Conservation (phyloP, 139 green algal genomes). For the Volvox reticuliferus region DNA sequence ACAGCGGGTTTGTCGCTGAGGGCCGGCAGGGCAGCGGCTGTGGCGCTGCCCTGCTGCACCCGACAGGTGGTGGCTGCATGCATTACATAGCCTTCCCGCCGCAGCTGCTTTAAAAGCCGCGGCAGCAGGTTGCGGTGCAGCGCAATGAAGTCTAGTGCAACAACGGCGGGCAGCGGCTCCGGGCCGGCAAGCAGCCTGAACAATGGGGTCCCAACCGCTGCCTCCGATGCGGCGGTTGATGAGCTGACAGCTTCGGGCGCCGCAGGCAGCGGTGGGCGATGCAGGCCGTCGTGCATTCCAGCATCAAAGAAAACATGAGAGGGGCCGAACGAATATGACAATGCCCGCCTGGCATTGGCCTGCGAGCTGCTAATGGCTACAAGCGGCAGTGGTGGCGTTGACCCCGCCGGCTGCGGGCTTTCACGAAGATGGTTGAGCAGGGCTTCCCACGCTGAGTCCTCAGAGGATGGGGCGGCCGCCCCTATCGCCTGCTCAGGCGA, state of each 20-base stretch:
- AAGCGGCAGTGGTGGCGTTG: not conserved
- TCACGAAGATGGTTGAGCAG: not conserved
- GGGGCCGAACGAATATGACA: constrained; percentile 14
- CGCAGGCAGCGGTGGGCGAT: constrained; percentile 10
- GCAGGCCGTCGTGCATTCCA: constrained; percentile 18
- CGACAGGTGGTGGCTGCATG: not conserved
- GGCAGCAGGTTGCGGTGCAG: constrained; percentile 43
- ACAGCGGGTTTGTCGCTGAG: constrained; percentile 15
- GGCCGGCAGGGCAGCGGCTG: constrained; percentile 26
- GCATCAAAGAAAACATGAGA: not conserved
- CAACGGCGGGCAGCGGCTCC: constrained; percentile 3
- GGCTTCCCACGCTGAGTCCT: not conserved
- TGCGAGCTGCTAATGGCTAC: not conserved
- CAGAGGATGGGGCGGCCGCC: not conserved
- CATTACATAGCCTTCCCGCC: constrained; percentile 35
- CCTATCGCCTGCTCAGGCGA: not conserved
- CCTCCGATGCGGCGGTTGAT: not conserved
- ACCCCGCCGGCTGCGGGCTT: not conserved
- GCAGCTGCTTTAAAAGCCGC: constrained; percentile 38
- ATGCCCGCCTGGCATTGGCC: not conserved
- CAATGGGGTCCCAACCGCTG: not conserved
- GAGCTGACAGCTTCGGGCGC: not conserved
- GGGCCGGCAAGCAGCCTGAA: constrained; percentile 1
- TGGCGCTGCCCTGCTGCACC: not conserved
- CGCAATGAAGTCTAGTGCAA: not conserved